Base-by-base conservation (phyloP, 305 asterid genomes). In the Striga hermonthica region DNA sequence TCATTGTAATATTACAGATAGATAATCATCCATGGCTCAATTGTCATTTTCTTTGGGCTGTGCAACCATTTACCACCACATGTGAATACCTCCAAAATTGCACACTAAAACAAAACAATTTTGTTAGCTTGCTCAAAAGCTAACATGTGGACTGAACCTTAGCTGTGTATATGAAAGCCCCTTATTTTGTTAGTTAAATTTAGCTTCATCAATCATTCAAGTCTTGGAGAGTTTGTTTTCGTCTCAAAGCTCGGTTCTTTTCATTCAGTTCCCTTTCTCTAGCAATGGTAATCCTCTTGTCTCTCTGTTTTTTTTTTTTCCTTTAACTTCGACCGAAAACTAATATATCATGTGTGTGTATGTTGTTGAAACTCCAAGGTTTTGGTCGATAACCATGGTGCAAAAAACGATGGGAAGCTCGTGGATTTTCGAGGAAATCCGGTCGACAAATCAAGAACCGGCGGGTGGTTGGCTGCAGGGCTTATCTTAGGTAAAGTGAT, bases 381-480 rank as follows among this genome's bases (percentile, higher is more conserved):
- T 75, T 65, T 79, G 78, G 79, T 77, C 64, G 82, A 78, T 57
- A 71, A 60, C 64, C 77, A 75, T 65, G 84, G 61, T 15, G 80
- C 59, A 36, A 79, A 77, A 71, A 82, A 81, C 60, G 86, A 68
- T 4, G 81, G 72, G 43, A 61, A 5, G 57, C 43, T 78, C 58
- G 92, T 86, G 40, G 95, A 90, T 81, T 86, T 67, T 72, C 81
- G 73, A 0, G 96, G 97, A 28, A 84, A 83, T 1, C 95, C 89
- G 34, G 84, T 82, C 10, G 97, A 88, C 38, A 86, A 74, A 58
- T 83, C 96, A 4, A 75, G 62, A 68, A 88, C 91, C 65, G 97
- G 97, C 0, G 96, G 97, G 55, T 90, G 96, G 96, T 80, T 90
- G 0, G 96, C 87, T 0, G 95, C 97, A 0, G 97, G 97, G 56